Conservation (phyloP, 345 rosid genomes). For the Brassica cretica region DNA sequence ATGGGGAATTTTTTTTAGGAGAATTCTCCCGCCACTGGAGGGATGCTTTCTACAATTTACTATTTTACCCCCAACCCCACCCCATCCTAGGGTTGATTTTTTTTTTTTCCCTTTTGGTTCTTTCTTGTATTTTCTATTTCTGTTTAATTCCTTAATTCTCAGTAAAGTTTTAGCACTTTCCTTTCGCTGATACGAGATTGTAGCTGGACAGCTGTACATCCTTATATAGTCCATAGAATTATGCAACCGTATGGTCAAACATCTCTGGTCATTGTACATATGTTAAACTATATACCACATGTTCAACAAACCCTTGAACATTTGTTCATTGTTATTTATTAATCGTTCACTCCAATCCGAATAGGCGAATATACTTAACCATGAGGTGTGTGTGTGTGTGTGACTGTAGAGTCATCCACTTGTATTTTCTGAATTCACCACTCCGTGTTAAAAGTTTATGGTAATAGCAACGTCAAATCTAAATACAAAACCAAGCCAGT, state of each 20-base stretch:
- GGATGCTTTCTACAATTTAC: neutral
- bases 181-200: too few species aligned
- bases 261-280: neutral
- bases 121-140: too few species aligned
- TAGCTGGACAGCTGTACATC: too few species aligned
- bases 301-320: neutral
- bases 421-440: neutral
- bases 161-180: too few species aligned
- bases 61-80: neutral
- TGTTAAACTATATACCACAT: neutral
- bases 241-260: neutral
- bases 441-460: neutral
- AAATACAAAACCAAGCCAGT: conserved; percentile 6
- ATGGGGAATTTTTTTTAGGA: neutral
- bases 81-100: neutral
- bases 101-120: neutral
- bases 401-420: neutral
- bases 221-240: too few species aligned
- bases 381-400: neutral
- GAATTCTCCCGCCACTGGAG: conserved; percentile 38
- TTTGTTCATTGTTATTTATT: neutral
- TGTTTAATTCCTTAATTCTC: too few species aligned
- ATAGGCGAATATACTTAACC: neutral
- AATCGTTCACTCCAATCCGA: neutral
- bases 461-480: neutral